phyloP scores from a whole-genome alignment of 2,329 filamentous ascomycete species.

The Arthrobotrys pseudoclavata region DNA sequence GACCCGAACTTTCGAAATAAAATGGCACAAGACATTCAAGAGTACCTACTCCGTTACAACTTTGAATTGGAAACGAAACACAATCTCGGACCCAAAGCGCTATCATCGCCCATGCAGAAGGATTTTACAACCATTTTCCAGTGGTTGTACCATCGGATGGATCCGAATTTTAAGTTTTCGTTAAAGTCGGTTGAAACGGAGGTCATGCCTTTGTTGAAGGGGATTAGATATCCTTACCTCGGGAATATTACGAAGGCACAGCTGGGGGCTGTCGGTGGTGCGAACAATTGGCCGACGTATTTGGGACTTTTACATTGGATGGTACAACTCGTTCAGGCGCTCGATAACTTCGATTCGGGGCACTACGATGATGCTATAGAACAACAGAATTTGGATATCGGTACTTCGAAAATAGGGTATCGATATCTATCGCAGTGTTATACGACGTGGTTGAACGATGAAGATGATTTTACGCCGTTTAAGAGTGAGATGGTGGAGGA shows the following conservation, averaged over 20 bases:
- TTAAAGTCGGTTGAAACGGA: constrained; percentile 96
- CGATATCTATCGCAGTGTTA: constrained; percentile 91
- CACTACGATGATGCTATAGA: constrained; percentile 92
- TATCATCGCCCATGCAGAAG: constrained; percentile 95
- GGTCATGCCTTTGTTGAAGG: constrained; percentile 90
- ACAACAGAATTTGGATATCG: constrained; percentile 82
- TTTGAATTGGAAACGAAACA: constrained; percentile 99
- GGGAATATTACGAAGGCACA: constrained; percentile 97
- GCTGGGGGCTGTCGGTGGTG: constrained; percentile 91
- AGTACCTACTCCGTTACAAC: constrained; percentile 92
- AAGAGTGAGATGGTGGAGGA: constrained; percentile 80
- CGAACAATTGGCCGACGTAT: constrained; percentile 92
- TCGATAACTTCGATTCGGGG: constrained; percentile 83
- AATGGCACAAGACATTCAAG: constrained; percentile 89
- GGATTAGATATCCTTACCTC: constrained; percentile 93
- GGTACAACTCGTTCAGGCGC: constrained; percentile 96
- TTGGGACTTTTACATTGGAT: constrained; percentile 96
- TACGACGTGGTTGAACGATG: constrained; percentile 91
- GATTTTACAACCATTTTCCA: constrained; percentile 99
- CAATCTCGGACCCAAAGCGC: constrained; percentile 86
- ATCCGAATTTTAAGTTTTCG: constrained; percentile 86
- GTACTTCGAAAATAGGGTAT: constrained; percentile 92
- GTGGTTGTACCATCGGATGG: constrained; percentile 95
- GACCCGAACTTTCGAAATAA: constrained; percentile 83
- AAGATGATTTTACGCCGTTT: constrained; percentile 85